phyloP scores from a whole-genome alignment of 495 filamentous ascomycete genomes.

The Penicillium longicatenatum region DNA sequence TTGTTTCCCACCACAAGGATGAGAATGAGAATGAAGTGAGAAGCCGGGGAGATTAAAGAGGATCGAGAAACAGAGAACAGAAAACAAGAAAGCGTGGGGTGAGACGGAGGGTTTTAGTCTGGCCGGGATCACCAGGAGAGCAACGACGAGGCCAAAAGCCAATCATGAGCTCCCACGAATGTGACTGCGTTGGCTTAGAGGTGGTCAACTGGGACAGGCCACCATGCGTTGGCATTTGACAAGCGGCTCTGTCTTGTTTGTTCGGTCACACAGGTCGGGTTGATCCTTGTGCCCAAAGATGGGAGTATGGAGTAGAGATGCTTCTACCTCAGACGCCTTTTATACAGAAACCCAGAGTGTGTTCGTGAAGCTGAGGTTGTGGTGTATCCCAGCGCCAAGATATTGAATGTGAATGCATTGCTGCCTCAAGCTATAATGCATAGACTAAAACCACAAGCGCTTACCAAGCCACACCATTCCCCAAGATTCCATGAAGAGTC shows the following conservation, averaged over 20 bases:
- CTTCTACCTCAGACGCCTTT: not conserved
- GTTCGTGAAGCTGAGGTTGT: no score
- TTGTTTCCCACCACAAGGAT: not conserved
- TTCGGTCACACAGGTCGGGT: constrained; percentile 1
- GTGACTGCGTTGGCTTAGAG: constrained; percentile 18
- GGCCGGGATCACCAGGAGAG: not conserved
- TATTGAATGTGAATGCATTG: no score
- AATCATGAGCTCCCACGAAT: constrained; percentile 17
- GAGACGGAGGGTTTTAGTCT: constrained; percentile 7
- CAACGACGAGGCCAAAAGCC: constrained; percentile 1
- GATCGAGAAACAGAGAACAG: not conserved
- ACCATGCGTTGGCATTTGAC: constrained; percentile 12
- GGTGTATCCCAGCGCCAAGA: no score
- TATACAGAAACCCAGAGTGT: no score
- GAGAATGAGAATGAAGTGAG: not conserved
- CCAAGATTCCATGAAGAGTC: no score
- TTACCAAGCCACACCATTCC: no score
- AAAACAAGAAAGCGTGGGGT: not conserved
- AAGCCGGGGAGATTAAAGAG: not conserved
- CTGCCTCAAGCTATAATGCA: no score
- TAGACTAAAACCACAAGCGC: no score
- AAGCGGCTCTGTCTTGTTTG: constrained; percentile 19
- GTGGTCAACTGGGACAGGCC: not conserved
- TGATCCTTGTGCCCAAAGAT: not conserved
- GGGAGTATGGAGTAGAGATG: no score